Base-by-base conservation (phyloP, 2,329 filamentous ascomycete genomes). In the Trichoderma citrinoviride region DNA sequence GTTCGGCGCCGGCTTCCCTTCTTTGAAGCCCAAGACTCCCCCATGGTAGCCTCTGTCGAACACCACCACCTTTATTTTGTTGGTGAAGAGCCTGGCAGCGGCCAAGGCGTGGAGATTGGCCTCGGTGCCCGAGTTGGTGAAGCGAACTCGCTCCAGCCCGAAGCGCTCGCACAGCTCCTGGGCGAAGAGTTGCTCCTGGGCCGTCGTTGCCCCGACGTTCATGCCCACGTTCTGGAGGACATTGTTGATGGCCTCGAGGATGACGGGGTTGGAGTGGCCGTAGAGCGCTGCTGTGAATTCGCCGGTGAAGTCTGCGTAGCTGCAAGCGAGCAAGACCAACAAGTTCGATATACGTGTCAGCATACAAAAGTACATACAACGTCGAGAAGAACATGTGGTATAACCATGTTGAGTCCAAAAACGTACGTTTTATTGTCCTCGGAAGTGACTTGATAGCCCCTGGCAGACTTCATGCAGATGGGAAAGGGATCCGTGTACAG, bases 91-190 rank as follows among this genome's bases (percentile, higher is more conserved):
- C 10, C 82, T 79, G 0, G 85, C 86, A 1, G 79, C 81, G 3
- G 81, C 82, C 1, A 90, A 71, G 2, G 86, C 86, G 70, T 87
- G 83, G 5, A 85, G 77, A 57, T 86, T 89, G 5, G 86, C 86
- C 72, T 90, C 87, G 0, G 87, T 90, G 2, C 87, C 87, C 0
- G 85, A 87, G 73, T 89, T 90, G 47, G 83, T 81, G 73, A 90
- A 89, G 1, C 87, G 80, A 3, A 89, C 75, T 14, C 80, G 78
- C 7, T 87, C 85, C 5, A 89, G 75, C 0, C 73, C 70, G 68
- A 90, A 88, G 3, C 87, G 79, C 10, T 75, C 69, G 64, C 80
- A 82, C n/a, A 89, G 71, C n/a, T 80, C 71, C 10, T 74, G 70
- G 0, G 86, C 87, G 23, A 86, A 77, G 17, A 77, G 68, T 8